These are phyloP conservation scores for Ramularia collo-cygni DNA, from an alignment of 2,329 filamentous ascomycete species.

Conservation along the genomic window DNA sequence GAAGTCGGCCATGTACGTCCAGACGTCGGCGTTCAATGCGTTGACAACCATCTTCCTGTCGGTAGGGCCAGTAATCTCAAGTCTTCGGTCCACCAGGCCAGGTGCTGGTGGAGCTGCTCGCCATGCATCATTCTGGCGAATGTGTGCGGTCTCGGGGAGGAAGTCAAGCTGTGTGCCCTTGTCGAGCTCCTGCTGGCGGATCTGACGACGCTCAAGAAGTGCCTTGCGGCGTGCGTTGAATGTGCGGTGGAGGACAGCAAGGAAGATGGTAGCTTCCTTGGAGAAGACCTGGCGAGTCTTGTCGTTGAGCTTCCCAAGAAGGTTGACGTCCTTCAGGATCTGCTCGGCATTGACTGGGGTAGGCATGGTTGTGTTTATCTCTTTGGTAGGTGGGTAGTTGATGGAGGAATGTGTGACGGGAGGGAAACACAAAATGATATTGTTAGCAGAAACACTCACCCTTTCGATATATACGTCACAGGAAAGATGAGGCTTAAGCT, in stretches of 20 bases:
- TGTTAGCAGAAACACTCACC: conserved; percentile 8
- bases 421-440: conserved; percentile 5
- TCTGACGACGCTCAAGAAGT: conserved; percentile 76
- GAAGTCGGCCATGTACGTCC: conserved; percentile 99
- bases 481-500: conserved; percentile 8
- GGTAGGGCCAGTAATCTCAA: conserved; percentile 95
- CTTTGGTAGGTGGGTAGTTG: conserved; percentile 1
- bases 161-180: conserved; percentile 85
- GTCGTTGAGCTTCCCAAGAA: conserved; percentile 73
- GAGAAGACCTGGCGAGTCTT: conserved; percentile 85
- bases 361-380: conserved; percentile 14
- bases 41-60: conserved; percentile 99
- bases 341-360: conserved; percentile 44
- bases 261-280: conserved; percentile 82
- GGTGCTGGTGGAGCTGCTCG: conserved; percentile 86
- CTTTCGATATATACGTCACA: conserved; percentile 20
- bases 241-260: conserved; percentile 87
- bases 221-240: conserved; percentile 87
- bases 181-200: conserved; percentile 89
- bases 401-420: conserved; percentile 3
- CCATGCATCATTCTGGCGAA: conserved; percentile 92
- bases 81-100: conserved; percentile 83
- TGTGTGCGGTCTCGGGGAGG: conserved; percentile 88
- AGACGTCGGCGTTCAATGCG: conserved; percentile 89
- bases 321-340: conserved; percentile 79